Percentiles rank a stretch among this genome's conserved stretches.
These are phyloP conservation scores for Rhizoclosmatium globosum DNA, from an alignment of 192 early-diverging fungal species.

Conservation along the genomic window DNA sequence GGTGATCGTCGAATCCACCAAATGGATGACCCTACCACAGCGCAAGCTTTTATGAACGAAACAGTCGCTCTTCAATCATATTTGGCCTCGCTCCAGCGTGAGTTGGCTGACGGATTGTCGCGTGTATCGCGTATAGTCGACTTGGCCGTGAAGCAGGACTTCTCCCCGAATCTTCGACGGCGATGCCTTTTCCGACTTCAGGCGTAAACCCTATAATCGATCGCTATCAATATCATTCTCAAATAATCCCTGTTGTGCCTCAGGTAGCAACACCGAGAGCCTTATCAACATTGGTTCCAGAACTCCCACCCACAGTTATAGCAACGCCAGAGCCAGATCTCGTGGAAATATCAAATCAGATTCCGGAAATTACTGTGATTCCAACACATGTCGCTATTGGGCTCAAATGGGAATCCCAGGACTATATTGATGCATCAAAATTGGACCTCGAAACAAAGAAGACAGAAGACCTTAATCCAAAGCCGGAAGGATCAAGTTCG, in stretches of 20 bases:
- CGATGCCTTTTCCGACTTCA: no score
- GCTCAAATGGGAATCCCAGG: background rate
- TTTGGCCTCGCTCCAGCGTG: background rate
- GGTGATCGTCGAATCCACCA: no score
- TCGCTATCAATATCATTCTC: no score
- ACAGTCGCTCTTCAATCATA: constrained; percentile 1
- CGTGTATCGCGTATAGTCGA: background rate
- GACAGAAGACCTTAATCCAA: background rate
- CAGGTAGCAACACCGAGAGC: no score
- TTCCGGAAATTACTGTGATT: background rate
- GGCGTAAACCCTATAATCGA: no score
- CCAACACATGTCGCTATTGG: background rate
- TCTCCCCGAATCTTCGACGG: no score
- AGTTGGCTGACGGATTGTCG: background rate
- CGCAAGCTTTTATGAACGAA: background rate
- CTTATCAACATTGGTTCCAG: no score
- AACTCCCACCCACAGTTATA: no score
- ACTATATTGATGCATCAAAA: background rate
- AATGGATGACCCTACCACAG: background rate
- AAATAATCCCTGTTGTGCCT: no score
- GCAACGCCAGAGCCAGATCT: no score
- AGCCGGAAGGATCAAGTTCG: background rate
- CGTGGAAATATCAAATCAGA: no score
- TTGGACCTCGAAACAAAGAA: background rate
- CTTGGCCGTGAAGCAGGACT: constrained; percentile 1